A percentile compares a stretch with the other conserved stretches of the same genome.
Evolutionary conservation across 257 asterid species (phyloP).

Genomic region (Solanum pimpinellifolium): DNA sequence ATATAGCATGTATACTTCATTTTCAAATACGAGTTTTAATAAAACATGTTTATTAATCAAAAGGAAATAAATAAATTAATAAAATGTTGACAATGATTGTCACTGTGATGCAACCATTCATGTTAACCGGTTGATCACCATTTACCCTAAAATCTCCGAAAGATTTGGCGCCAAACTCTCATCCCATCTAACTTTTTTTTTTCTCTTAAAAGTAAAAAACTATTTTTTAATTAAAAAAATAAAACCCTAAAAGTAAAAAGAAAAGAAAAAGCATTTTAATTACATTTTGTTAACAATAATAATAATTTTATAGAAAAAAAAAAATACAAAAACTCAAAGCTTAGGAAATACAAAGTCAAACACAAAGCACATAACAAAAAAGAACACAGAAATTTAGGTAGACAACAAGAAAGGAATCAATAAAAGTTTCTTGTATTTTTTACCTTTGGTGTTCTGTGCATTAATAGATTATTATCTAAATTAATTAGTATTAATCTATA

Average conservation of each 20-base stretch:
- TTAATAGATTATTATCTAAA: not conserved
- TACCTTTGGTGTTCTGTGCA: not conserved
- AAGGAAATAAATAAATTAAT: not conserved
- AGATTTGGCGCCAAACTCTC: constrained; percentile 47
- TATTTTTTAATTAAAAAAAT: not conserved
- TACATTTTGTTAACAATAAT: not conserved
- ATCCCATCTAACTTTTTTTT: constrained; percentile 8
- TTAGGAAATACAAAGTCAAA: not conserved
- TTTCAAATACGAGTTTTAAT: not conserved
- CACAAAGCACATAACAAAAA: constrained; percentile 8
- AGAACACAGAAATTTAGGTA: constrained; percentile 35
- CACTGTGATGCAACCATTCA: not conserved
- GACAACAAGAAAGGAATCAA: constrained; percentile 17
- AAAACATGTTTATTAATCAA: not conserved
- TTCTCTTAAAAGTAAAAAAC: not conserved
- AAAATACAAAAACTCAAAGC: not conserved
- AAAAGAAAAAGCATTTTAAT: not conserved
- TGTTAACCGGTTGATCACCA: constrained; percentile 1
- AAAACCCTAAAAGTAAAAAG: not conserved
- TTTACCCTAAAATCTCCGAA: constrained; percentile 20
- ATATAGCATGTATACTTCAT: too few relatives aligned
- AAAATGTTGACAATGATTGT: not conserved
- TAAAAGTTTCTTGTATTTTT: constrained; percentile 2
- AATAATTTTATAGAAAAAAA: not conserved
- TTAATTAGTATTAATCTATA: not conserved